Evolutionary conservation across 257 asterid genomes (phyloP).

Genomic region (Ajuga chamaepitys): DNA sequence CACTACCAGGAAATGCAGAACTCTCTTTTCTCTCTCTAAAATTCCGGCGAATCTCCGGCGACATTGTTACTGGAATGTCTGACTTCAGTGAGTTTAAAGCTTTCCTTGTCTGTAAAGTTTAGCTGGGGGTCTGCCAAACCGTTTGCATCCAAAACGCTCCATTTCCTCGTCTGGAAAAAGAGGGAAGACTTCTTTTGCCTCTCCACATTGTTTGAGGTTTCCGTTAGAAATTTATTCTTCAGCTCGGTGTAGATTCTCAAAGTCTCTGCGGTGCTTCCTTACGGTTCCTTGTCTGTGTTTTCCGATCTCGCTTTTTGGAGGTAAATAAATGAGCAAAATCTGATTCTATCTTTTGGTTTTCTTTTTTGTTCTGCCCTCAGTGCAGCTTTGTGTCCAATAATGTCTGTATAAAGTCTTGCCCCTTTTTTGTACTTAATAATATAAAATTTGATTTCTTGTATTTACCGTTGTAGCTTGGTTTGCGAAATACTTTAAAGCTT

Average conservation of each 20-base stretch:
- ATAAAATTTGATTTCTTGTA: conserved; percentile 18
- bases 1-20: background rate
- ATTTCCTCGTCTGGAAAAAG: background rate
- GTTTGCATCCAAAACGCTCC: background rate
- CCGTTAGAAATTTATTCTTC: background rate
- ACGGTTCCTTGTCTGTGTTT: conserved; percentile 20
- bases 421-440: conserved; percentile 5
- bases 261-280: conserved; percentile 15
- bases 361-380: conserved; percentile 18
- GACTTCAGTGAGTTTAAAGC: background rate
- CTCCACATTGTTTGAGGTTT: conserved; percentile 18
- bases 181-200: background rate
- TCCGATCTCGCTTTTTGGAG: conserved; percentile 57
- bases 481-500: conserved; percentile 6
- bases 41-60: conserved; percentile 32
- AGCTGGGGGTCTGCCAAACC: background rate
- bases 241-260: conserved; percentile 1
- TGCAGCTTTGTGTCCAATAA: conserved; percentile 33
- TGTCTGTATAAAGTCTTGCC: conserved; percentile 26
- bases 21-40: conserved; percentile 12
- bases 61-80: conserved; percentile 23
- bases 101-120: background rate
- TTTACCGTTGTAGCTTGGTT: conserved; percentile 18
- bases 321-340: conserved; percentile 32
- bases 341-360: conserved; percentile 20